Conservation (phyloP, 306 rosid species). For the Morella rubra region DNA sequence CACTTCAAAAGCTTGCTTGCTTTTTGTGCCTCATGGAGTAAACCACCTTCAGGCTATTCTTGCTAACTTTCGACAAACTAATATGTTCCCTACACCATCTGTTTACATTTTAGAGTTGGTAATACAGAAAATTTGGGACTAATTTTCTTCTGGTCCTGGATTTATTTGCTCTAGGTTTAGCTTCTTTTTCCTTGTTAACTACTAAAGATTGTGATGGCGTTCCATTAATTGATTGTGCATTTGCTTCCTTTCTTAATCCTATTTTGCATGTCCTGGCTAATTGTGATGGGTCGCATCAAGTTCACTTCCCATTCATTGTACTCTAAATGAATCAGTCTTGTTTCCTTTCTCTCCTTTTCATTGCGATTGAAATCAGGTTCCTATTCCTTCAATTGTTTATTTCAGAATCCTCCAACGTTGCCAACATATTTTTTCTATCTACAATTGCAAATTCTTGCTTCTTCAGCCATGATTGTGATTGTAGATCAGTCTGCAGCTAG, state of each 20-base stretch:
- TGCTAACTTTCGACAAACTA: constrained; percentile 8
- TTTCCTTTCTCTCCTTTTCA: background rate
- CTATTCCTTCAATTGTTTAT: background rate
- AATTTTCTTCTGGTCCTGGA: background rate
- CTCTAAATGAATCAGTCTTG: background rate
- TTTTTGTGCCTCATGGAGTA: constrained; percentile 5
- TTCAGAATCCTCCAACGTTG: background rate
- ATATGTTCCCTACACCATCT: background rate
- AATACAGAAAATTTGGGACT: constrained; percentile 4
- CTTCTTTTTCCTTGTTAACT: constrained; percentile 3
- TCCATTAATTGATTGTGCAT: background rate
- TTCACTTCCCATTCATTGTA: background rate
- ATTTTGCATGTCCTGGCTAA: constrained; percentile 6
- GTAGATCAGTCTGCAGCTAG: background rate
- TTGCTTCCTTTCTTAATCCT: background rate
- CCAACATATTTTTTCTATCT: background rate
- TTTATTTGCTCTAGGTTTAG: constrained; percentile 10
- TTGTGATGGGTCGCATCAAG: background rate
- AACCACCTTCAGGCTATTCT: constrained; percentile 13
- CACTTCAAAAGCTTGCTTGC: constrained; percentile 14
- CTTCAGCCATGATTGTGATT: constrained; percentile 4
- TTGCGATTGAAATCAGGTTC: background rate
- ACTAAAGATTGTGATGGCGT: background rate
- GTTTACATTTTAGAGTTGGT: constrained; percentile 20
- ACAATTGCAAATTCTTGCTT: constrained; percentile 4